Evolutionary conservation across 2,329 filamentous ascomycete genomes (phyloP).

Genomic region (Fusarium setosum): DNA sequence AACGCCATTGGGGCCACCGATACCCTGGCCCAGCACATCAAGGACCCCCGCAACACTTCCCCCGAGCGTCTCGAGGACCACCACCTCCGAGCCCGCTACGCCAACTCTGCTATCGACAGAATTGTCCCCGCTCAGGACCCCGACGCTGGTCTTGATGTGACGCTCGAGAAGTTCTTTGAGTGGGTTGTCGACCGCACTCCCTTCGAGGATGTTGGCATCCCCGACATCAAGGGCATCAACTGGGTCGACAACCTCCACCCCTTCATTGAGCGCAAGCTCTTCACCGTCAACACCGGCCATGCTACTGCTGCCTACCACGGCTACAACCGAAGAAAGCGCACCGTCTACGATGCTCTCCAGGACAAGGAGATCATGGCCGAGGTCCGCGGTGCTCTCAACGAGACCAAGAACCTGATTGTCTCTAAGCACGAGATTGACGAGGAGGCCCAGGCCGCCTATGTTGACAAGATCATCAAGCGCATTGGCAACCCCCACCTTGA

Average conservation of each 20-base stretch:
- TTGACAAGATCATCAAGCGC: conserved; percentile 89
- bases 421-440: conserved; percentile 84
- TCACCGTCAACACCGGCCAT: conserved; percentile 98
- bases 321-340: conserved; percentile 85
- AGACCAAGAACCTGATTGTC: conserved; percentile 89
- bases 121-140: conserved; percentile 93
- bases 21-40: conserved; percentile 85
- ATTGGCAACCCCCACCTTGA: conserved; percentile 95
- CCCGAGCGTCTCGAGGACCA: conserved; percentile 75
- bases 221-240: conserved; percentile 87
- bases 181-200: conserved; percentile 95
- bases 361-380: conserved; percentile 83
- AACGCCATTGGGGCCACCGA: conserved; percentile 97
- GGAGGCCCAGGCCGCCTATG: conserved; percentile 85
- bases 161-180: conserved; percentile 98
- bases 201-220: conserved; percentile 74
- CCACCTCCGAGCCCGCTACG: conserved; percentile 83
- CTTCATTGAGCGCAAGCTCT: conserved; percentile 99
- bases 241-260: conserved; percentile 92
- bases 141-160: conserved; percentile 86
- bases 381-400: conserved; percentile 82
- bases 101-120: conserved; percentile 98
- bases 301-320: conserved; percentile 97
- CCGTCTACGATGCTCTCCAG: conserved; percentile 88
- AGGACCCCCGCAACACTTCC: conserved; percentile 77